phyloP scores from a whole-genome alignment of 176 grass and related monocot species.

The Zoysia japonica region DNA sequence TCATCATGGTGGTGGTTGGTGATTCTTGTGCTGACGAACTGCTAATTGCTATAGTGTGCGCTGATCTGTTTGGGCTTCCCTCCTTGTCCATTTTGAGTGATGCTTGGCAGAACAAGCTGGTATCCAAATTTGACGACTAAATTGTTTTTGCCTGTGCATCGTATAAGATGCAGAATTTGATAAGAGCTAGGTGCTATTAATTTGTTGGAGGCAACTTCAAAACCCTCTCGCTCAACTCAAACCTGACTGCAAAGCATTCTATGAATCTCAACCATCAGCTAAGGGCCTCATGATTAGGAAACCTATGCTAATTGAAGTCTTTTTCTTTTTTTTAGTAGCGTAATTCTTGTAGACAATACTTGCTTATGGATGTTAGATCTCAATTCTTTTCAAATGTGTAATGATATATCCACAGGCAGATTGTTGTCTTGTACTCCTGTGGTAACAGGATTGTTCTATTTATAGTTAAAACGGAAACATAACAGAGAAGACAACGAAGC shows the following conservation, averaged over 20 bases:
- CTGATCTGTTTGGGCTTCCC: neutral
- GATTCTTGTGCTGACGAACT: constrained; percentile 10
- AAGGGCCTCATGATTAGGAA: neutral
- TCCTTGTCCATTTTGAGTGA: neutral
- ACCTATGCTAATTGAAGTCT: neutral
- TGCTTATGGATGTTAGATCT: neutral
- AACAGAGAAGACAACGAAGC: constrained; percentile 46
- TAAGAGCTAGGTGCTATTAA: neutral
- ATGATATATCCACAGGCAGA: neutral
- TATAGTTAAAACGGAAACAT: constrained; percentile 65
- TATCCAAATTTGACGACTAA: constrained; percentile 3
- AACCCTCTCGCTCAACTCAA: neutral
- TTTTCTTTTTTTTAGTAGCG: neutral
- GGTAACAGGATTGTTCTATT: constrained; percentile 21
- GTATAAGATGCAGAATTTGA: neutral
- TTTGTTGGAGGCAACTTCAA: neutral
- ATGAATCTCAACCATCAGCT: neutral
- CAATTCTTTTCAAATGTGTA: neutral
- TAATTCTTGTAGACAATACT: neutral
- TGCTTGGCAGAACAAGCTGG: neutral
- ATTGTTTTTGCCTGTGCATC: neutral
- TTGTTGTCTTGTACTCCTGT: constrained; percentile 4
- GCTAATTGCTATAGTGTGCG: neutral
- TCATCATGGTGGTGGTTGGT: neutral
- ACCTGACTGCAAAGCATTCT: neutral